A percentile compares a stretch with the other conserved stretches of the same genome.
Conservation (phyloP, 2,329 filamentous ascomycete genomes). For the Aspergillus costaricaensis region DNA sequence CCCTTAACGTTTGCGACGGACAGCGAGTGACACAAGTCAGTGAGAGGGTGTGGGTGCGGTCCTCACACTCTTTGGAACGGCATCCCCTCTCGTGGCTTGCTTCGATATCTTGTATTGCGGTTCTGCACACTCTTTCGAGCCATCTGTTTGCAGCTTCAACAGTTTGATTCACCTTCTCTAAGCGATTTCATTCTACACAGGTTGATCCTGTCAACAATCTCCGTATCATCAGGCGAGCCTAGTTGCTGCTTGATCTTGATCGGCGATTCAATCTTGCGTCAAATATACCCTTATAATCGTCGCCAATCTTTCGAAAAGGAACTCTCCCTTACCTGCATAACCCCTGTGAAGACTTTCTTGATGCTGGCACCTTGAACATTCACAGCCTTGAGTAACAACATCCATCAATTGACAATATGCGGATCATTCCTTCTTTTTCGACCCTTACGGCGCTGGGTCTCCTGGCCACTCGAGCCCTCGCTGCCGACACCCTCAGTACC, state of each 20-base stretch:
- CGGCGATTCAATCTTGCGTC: not conserved
- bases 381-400: not conserved
- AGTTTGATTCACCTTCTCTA: not conserved
- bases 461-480: slow-evolving; percentile 52
- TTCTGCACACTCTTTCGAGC: not conserved
- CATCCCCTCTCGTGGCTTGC: not conserved
- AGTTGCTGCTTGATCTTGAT: slow-evolving; percentile 9
- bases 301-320: not conserved
- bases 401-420: slow-evolving; percentile 23
- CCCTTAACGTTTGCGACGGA: not conserved
- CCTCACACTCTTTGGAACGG: not conserved
- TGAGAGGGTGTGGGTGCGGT: not conserved
- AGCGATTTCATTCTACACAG: slow-evolving; percentile 22
- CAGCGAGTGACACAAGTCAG: slow-evolving; percentile 2
- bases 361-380: not conserved
- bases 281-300: slow-evolving; percentile 15
- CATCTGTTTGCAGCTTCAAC: not conserved
- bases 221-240: slow-evolving; percentile 12
- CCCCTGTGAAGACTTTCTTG: not conserved
- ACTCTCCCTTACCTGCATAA: not conserved
- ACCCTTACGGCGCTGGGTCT: slow-evolving; percentile 31
- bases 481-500: slow-evolving; percentile 73
- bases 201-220: slow-evolving; percentile 32
- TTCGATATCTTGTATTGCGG: not conserved
- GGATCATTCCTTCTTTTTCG: slow-evolving; percentile 22